phyloP scores from a whole-genome alignment of 2,329 filamentous ascomycete genomes.

The Escovopsis sp. region DNA sequence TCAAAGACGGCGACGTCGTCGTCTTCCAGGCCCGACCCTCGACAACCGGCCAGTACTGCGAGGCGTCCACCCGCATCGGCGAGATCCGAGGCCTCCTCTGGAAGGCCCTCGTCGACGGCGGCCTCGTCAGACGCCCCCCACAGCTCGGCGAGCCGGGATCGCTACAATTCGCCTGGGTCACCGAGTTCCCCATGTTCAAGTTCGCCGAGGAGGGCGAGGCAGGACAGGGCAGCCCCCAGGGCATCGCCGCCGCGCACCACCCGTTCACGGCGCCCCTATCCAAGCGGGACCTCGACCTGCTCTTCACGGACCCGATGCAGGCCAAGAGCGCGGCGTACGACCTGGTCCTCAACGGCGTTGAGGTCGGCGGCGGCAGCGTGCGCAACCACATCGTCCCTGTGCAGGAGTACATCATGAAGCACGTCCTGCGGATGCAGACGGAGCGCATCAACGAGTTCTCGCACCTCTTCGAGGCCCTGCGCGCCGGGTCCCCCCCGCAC shows the following conservation, averaged over 20 bases:
- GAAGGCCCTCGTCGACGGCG: slow-evolving; percentile 48
- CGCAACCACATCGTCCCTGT: slow-evolving; percentile 77
- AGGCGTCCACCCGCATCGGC: slow-evolving; percentile 55
- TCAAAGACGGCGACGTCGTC: slow-evolving; percentile 54
- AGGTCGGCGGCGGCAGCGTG: slow-evolving; percentile 82
- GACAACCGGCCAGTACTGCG: slow-evolving; percentile 35
- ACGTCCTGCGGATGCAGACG: slow-evolving; percentile 65
- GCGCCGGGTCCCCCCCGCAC: slow-evolving; percentile 82
- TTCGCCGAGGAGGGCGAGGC: slow-evolving; percentile 47
- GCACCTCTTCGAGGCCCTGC: slow-evolving; percentile 69
- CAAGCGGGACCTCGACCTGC: slow-evolving; percentile 53
- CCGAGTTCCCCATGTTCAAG: slow-evolving; percentile 84
- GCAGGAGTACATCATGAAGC: slow-evolving; percentile 71
- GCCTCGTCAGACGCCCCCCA: slow-evolving; percentile 33
- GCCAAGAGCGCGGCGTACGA: slow-evolving; percentile 86
- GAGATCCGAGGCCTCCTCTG: slow-evolving; percentile 57
- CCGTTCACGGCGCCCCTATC: slow-evolving; percentile 84
- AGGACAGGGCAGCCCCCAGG: slow-evolving; percentile 67
- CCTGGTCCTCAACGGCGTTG: slow-evolving; percentile 86
- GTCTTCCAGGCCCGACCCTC: slow-evolving; percentile 64
- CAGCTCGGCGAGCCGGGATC: slow-evolving; percentile 20
- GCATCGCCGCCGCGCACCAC: slow-evolving; percentile 80
- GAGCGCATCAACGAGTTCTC: slow-evolving; percentile 64
- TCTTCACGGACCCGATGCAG: slow-evolving; percentile 54
- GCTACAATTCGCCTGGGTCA: slow-evolving; percentile 70